Percentiles rank a stretch among this genome's conserved stretches.
Conservation (phyloP, 179 eudicot species). For the Camellia oleifera region DNA sequence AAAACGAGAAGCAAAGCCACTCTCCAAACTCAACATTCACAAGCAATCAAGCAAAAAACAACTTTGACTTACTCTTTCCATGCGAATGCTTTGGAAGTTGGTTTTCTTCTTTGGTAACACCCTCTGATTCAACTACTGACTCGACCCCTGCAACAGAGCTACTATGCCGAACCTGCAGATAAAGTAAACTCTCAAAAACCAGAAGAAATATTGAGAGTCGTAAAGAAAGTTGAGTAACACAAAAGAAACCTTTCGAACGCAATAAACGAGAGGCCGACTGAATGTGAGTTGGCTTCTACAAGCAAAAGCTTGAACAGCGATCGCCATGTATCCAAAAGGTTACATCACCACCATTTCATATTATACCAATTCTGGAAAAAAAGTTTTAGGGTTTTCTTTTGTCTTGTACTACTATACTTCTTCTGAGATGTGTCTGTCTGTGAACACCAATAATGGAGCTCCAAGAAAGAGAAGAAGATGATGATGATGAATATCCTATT, state of each 20-base stretch:
- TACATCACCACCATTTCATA: too few relatives aligned
- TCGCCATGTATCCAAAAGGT: constrained; percentile 16
- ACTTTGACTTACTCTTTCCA: constrained; percentile 1
- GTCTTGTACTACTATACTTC: too few relatives aligned
- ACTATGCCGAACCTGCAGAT: constrained; percentile 12
- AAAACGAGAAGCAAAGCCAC: background rate
- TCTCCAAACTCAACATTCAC: background rate
- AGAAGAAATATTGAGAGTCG: background rate
- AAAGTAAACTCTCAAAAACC: background rate
- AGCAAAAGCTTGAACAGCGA: constrained; percentile 20
- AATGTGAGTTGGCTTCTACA: constrained; percentile 18
- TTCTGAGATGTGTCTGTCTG: too few relatives aligned
- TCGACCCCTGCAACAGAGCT: constrained; percentile 18
- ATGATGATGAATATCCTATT: too few relatives aligned
- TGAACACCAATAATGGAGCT: too few relatives aligned
- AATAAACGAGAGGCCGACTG: constrained; percentile 18
- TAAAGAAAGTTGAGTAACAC: background rate
- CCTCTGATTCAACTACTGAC: constrained; percentile 13
- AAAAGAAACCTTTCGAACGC: constrained; percentile 16
- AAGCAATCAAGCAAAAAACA: background rate
- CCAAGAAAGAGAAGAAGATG: too few relatives aligned
- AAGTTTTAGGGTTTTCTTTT: too few relatives aligned
- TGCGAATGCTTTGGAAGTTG: background rate
- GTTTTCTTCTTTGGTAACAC: constrained; percentile 9
- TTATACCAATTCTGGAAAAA: too few relatives aligned